Percentiles rank a stretch among this genome's conserved stretches.
phyloP scores from a whole-genome alignment of 2,329 filamentous ascomycete genomes.

The Colletotrichum nymphaeae region DNA sequence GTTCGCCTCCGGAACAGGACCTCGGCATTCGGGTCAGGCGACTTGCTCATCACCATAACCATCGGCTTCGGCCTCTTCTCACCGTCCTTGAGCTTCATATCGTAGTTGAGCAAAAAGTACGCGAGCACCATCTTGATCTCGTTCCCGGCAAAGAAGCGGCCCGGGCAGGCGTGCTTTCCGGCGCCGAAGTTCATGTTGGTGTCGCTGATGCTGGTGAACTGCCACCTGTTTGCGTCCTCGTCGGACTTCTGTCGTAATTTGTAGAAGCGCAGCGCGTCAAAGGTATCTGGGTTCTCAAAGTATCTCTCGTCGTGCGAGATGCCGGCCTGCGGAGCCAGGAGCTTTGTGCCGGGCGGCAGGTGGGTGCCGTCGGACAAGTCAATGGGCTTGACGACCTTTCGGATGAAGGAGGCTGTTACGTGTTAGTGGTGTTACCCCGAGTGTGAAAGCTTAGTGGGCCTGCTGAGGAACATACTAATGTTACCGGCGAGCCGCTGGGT shows the following conservation, averaged over 20 bases:
- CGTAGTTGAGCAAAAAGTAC: slow-evolving; percentile 55
- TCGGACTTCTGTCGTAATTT: slow-evolving; percentile 51
- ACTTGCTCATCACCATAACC: slow-evolving; percentile 54
- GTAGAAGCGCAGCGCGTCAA: slow-evolving; percentile 63
- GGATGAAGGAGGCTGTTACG: slow-evolving; percentile 54
- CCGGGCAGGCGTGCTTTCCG: slow-evolving; percentile 60
- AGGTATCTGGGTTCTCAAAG: slow-evolving; percentile 53
- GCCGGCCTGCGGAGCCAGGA: slow-evolving; percentile 54
- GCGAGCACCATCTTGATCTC: slow-evolving; percentile 58
- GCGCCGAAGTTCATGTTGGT: slow-evolving; percentile 60
- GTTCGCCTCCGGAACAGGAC: slow-evolving; percentile 52
- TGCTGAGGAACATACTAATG: slow-evolving; percentile 50
- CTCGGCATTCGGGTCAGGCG: slow-evolving; percentile 51
- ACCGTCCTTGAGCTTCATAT: slow-evolving; percentile 52
- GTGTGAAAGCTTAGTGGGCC: no score
- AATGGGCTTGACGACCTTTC: slow-evolving; percentile 58
- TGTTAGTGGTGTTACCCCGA: slow-evolving; percentile 34
- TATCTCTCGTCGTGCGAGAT: slow-evolving; percentile 54
- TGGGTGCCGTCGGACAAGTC: slow-evolving; percentile 57
- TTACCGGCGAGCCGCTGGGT: slow-evolving; percentile 53
- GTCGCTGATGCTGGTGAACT: slow-evolving; percentile 55
- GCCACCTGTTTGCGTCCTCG: slow-evolving; percentile 52
- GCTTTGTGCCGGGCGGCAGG: slow-evolving; percentile 54
- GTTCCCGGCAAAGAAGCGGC: slow-evolving; percentile 59
- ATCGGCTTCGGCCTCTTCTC: slow-evolving; percentile 51